Percentiles rank a stretch among this genome's conserved stretches.
phyloP scores from a whole-genome alignment of 2,329 filamentous ascomycete species.

The Microascus cirrosus region DNA sequence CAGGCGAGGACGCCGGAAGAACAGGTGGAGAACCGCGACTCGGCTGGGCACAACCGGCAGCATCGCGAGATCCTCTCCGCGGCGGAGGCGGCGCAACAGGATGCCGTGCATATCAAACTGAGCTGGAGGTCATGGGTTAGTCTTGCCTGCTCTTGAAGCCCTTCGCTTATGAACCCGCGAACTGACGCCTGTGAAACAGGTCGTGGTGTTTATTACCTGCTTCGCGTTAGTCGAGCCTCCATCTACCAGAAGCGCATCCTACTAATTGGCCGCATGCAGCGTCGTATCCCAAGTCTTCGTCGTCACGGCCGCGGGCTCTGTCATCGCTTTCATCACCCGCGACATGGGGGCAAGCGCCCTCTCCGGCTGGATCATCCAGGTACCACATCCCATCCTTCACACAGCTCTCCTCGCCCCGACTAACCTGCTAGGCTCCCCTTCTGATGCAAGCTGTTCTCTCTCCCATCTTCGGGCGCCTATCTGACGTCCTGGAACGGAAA shows the following conservation, averaged over 20 bases:
- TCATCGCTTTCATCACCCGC: constrained; percentile 43
- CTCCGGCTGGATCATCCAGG: constrained; percentile 41
- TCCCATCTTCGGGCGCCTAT: constrained; percentile 42
- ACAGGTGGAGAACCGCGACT: not conserved
- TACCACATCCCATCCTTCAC: not conserved
- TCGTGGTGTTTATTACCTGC: constrained; percentile 31
- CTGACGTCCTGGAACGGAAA: constrained; percentile 44
- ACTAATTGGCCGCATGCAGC: constrained; percentile 12
- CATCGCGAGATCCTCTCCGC: not conserved
- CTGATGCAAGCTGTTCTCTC: constrained; percentile 46
- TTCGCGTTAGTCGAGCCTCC: constrained; percentile 25
- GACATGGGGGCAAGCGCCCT: constrained; percentile 38
- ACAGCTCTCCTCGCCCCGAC: not conserved
- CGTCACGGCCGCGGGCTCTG: constrained; percentile 41
- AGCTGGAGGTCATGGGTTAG: constrained; percentile 42
- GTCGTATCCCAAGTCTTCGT: constrained; percentile 45
- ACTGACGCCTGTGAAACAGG: not conserved
- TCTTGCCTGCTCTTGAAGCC: not conserved
- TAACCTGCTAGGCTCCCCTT: constrained; percentile 29
- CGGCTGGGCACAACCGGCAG: not conserved
- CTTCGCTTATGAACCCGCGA: too few relatives aligned
- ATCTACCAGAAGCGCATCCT: not conserved
- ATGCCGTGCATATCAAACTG: constrained; percentile 30
- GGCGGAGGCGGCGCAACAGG: constrained; percentile 17
- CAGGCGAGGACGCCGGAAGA: not conserved